phyloP scores from a whole-genome alignment of 768 basidiomycete species.

The Termitomyces sp. region DNA sequence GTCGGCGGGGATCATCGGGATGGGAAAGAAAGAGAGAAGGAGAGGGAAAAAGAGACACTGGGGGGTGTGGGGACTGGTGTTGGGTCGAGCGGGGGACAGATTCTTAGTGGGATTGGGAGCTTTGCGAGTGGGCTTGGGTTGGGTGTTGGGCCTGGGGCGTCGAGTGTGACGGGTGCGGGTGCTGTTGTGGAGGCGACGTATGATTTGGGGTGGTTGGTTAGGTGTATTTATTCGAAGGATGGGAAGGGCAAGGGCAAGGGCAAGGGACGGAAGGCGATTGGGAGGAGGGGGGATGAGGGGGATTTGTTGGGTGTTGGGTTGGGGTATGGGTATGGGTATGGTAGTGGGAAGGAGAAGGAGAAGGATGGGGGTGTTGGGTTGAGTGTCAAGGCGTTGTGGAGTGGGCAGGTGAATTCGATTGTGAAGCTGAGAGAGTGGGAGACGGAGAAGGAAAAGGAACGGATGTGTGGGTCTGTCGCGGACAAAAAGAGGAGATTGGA shows the following conservation, averaged over 20 bases:
- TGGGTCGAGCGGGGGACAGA: conserved; percentile 30
- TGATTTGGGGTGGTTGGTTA: conserved; percentile 55
- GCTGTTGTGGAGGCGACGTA: conserved; percentile 44
- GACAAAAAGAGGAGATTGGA: conserved; percentile 16
- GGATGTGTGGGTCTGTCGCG: background rate
- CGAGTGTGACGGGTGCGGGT: conserved; percentile 29
- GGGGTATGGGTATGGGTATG: conserved; percentile 15
- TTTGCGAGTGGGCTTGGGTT: conserved; percentile 38
- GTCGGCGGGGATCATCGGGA: conserved; percentile 8
- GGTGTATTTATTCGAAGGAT: conserved; percentile 38
- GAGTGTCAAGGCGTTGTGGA: conserved; percentile 44
- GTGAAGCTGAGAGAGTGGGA: conserved; percentile 40
- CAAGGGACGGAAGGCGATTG: conserved; percentile 20
- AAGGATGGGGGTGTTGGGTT: conserved; percentile 35
- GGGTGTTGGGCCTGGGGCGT: conserved; percentile 33
- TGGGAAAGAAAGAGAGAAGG: background rate
- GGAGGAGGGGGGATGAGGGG: conserved; percentile 20
- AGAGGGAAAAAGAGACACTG: conserved; percentile 8
- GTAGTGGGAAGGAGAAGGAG: conserved; percentile 23
- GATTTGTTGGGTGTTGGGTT: conserved; percentile 17
- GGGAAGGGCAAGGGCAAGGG: conserved; percentile 21
- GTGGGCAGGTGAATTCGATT: conserved; percentile 37
- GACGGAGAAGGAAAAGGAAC: conserved; percentile 18
- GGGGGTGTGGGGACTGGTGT: conserved; percentile 19
- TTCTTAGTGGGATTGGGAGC: conserved; percentile 42